Conservation (phyloP, 1,284 basidiomycete genomes). For the Malassezia brasiliensis region DNA sequence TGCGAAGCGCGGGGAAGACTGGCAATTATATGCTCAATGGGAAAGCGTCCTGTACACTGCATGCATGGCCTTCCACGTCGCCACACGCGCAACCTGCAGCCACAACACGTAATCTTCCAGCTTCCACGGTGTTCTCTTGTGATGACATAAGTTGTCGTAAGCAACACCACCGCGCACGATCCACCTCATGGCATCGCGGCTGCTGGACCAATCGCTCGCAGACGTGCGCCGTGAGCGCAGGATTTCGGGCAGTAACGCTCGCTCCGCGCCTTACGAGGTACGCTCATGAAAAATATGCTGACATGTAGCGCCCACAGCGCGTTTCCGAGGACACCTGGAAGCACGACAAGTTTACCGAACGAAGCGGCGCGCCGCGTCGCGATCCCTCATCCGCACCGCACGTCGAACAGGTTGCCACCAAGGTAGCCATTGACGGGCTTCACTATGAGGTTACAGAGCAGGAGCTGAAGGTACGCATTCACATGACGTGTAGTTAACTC, state of each 20-base stretch:
- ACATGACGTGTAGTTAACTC: background rate
- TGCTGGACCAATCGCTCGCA: slow-evolving; percentile 4
- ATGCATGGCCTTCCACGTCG: slow-evolving; percentile 14
- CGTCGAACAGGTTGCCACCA: background rate
- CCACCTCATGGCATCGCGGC: slow-evolving; percentile 5
- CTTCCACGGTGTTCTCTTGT: slow-evolving; percentile 18
- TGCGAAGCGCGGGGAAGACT: background rate
- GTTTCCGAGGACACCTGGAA: background rate
- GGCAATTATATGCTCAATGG: background rate
- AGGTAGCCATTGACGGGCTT: background rate
- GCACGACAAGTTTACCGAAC: slow-evolving; percentile 6
- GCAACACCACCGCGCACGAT: background rate
- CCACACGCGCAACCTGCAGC: background rate
- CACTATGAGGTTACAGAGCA: slow-evolving; percentile 7
- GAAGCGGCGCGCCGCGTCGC: background rate
- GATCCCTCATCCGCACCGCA: background rate
- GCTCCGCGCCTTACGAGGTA: background rate
- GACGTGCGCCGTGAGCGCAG: background rate
- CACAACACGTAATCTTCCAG: slow-evolving; percentile 10
- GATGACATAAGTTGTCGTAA: background rate
- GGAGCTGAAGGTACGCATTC: background rate
- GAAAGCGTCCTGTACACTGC: background rate
- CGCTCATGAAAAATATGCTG: background rate
- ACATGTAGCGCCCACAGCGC: background rate
- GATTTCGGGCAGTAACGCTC: background rate